Percentiles rank a stretch among this genome's conserved stretches.
phyloP scores from a whole-genome alignment of 805 yeast species.

The Sugiyamaella boreocaroliniensis region DNA sequence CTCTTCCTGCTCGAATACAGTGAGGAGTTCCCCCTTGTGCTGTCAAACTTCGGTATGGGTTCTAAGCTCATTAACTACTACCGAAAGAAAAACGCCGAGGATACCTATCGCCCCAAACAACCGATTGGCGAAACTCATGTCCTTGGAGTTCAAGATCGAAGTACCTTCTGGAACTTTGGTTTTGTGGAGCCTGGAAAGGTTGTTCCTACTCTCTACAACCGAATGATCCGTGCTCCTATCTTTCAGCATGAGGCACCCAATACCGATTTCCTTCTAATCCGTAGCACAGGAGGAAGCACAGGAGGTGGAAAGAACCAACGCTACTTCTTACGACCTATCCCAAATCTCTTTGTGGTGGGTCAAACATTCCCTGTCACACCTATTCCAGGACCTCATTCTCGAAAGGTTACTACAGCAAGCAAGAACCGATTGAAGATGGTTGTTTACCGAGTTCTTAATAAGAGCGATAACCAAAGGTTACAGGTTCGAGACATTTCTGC shows the following conservation, averaged over 20 bases:
- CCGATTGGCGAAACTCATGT: slow-evolving; percentile 93
- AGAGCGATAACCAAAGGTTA: slow-evolving; percentile 63
- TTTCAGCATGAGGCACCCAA: slow-evolving; percentile 72
- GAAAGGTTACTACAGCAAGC: slow-evolving; percentile 89
- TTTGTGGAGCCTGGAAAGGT: slow-evolving; percentile 90
- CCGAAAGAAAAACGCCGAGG: slow-evolving; percentile 75
- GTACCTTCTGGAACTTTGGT: slow-evolving; percentile 98
- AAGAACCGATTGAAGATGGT: slow-evolving; percentile 90
- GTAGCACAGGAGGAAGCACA: slow-evolving; percentile 67
- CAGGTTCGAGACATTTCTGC: slow-evolving; percentile 80
- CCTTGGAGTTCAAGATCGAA: slow-evolving; percentile 89
- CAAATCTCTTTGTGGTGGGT: slow-evolving; percentile 78
- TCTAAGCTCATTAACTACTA: slow-evolving; percentile 88
- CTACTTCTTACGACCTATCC: slow-evolving; percentile 61
- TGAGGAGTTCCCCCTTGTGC: slow-evolving; percentile 76
- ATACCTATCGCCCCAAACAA: slow-evolving; percentile 77
- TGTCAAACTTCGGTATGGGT: slow-evolving; percentile 93
- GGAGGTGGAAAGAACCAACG: slow-evolving; percentile 67
- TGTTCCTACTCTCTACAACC: slow-evolving; percentile 89
- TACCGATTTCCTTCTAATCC: slow-evolving; percentile 76
- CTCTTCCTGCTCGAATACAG: slow-evolving; percentile 79
- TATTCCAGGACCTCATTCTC: slow-evolving; percentile 95
- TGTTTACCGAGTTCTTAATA: slow-evolving; percentile 79
- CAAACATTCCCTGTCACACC: slow-evolving; percentile 90
- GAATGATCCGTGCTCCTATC: slow-evolving; percentile 86